Evolutionary conservation across 768 basidiomycete genomes (phyloP), one percentile per base, ranked within the genome.

Genomic region (Mycena crocata): DNA sequence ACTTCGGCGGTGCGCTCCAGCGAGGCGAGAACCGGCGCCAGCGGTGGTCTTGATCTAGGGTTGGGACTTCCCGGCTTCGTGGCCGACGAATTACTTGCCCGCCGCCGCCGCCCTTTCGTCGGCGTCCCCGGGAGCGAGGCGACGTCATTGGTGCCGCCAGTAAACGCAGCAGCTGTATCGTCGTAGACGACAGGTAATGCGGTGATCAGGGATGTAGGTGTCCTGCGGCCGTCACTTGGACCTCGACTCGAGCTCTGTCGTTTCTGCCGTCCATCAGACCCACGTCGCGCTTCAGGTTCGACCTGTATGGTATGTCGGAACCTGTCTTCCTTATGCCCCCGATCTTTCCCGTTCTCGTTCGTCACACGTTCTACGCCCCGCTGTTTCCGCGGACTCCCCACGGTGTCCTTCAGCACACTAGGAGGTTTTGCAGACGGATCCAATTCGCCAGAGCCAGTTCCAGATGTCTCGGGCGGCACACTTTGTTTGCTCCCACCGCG

Each of bases 251-350:
- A 60, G n/a, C 45, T 49, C 24, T 45, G 64, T 7, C 42, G 63
- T 26, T 64, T 51, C 26, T 54, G 51, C 54, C 35, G 66, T 17
- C 54, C 48, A 26, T 62, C 66, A 7, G 40, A 21, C 65, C 58
- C 68, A 67, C 39, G 69, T 44, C 67, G 76, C 75, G 8, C 90
- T 58, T 92, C 92, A 71, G 98, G 98, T 77, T 99, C 98, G 58
- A 99, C 93, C 77, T 99, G 96, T 50, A 98, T 94, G 8, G 98
- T 98, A 79, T 99, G 96, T 49, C 95, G 83, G 76, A 92, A 90
- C 55, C 28, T 60, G 7, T 49, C 58, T 37, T 49, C 59, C 50
- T 42, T 30, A 9, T 42, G 56, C 4, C 57, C 54, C 66, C 65
- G 57, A 46, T 65, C 66, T 30, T 71, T 62, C 21, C 54, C 62